Percentiles rank a stretch among this genome's conserved stretches.
These are phyloP conservation scores for Dryas integrifolia DNA, from an alignment of 331 rosid genomes.

Conservation along the genomic window DNA sequence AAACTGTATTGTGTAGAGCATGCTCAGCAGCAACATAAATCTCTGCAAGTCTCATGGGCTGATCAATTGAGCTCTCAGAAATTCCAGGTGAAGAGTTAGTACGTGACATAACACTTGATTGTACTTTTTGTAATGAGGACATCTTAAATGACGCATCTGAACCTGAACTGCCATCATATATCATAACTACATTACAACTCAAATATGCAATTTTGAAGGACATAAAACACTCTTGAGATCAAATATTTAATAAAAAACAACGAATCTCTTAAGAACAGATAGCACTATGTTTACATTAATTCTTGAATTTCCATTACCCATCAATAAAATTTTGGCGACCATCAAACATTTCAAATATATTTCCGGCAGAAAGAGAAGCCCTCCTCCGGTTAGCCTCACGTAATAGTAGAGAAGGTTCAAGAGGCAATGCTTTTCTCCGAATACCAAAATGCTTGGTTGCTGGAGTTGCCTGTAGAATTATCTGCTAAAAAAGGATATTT, in stretches of 20 bases:
- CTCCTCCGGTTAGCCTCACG: slow-evolving; percentile 97
- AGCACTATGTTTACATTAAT: slow-evolving; percentile 14
- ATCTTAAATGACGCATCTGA: slow-evolving; percentile 56
- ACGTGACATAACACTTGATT: slow-evolving; percentile 65
- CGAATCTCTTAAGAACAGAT: slow-evolving; percentile 19
- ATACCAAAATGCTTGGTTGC: slow-evolving; percentile 71
- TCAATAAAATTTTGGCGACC: slow-evolving; percentile 53
- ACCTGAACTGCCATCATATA: slow-evolving; percentile 79
- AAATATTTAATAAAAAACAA: slow-evolving; percentile 11
- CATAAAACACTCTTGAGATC: slow-evolving; percentile 12
- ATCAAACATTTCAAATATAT: slow-evolving; percentile 69
- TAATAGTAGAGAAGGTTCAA: slow-evolving; percentile 85
- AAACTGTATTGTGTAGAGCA: slow-evolving; percentile 74
- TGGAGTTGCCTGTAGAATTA: slow-evolving; percentile 74
- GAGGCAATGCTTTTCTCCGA: slow-evolving; percentile 88
- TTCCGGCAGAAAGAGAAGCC: slow-evolving; percentile 97
- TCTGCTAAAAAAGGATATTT: slow-evolving; percentile 39
- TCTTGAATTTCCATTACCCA: slow-evolving; percentile 52
- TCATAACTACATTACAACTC: slow-evolving; percentile 36
- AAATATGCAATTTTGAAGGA: slow-evolving; percentile 15
- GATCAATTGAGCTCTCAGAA: slow-evolving; percentile 69
- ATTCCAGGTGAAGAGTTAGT: slow-evolving; percentile 90
- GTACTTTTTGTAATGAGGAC: slow-evolving; percentile 59
- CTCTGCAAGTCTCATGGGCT: slow-evolving; percentile 99
- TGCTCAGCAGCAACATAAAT: slow-evolving; percentile 86